A percentile compares a stretch with the other conserved stretches of the same genome.
phyloP scores from a whole-genome alignment of 768 basidiomycete species.

The Termitomyces eurrhizus region DNA sequence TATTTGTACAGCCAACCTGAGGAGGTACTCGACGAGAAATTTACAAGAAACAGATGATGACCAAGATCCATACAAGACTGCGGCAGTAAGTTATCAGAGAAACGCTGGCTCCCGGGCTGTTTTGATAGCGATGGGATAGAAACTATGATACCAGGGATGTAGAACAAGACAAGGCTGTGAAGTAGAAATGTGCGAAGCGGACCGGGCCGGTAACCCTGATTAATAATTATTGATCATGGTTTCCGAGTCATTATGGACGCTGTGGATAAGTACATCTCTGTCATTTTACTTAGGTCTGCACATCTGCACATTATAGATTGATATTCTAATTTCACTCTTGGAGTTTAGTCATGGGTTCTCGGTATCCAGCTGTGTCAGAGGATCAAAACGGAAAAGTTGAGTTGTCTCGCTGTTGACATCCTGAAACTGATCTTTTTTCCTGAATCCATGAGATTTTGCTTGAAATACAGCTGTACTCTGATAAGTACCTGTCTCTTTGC shows the following conservation, averaged over 20 bases:
- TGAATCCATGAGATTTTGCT: background rate
- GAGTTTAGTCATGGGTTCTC: no score
- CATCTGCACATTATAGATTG: no score
- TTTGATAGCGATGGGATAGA: background rate
- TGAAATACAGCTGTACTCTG: background rate
- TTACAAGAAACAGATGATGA: background rate
- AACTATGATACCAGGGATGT: background rate
- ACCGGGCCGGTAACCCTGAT: background rate
- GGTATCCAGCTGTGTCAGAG: no score
- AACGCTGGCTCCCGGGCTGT: background rate
- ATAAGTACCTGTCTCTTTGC: background rate
- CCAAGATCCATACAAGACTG: background rate
- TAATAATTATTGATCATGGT: no score
- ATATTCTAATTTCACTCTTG: no score
- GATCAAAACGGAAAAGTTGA: background rate
- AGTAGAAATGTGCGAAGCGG: background rate
- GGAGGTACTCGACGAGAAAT: background rate
- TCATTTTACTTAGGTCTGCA: background rate
- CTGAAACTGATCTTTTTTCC: background rate
- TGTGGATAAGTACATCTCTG: background rate
- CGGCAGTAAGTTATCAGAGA: background rate
- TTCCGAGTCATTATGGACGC: background rate
- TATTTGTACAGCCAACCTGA: background rate
- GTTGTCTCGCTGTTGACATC: background rate
- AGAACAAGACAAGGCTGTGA: background rate